phyloP scores from a whole-genome alignment of 163 green algal genomes.

The Prototheca stagnorum region DNA sequence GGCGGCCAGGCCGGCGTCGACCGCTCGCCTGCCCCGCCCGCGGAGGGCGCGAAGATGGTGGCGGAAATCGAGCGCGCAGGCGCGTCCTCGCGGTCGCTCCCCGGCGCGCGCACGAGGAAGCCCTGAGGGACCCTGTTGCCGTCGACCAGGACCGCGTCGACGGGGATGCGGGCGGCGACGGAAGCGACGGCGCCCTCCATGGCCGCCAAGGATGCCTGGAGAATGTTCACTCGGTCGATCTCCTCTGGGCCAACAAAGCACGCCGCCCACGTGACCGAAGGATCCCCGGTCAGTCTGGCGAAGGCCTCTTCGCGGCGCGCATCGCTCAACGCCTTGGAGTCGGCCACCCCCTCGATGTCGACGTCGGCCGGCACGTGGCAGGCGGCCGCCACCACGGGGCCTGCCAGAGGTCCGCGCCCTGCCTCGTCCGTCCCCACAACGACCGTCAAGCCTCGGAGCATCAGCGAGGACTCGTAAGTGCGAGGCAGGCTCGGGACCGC shows the following conservation, averaged over 20 bases:
- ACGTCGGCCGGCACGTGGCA: constrained; percentile 44
- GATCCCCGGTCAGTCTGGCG: constrained; percentile 29
- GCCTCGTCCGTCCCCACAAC: constrained; percentile 78
- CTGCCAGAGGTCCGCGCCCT: constrained; percentile 68
- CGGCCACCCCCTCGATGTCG: constrained; percentile 33
- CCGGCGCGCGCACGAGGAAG: no score
- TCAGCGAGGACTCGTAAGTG: no score
- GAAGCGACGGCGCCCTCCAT: constrained; percentile 61
- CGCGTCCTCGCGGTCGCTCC: no score
- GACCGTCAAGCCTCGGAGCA: no score
- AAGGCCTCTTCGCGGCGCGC: constrained; percentile 46
- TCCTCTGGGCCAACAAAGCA: constrained; percentile 19
- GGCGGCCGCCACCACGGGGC: constrained; percentile 71
- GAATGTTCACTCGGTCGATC: constrained; percentile 89
- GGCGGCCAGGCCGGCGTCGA: no score
- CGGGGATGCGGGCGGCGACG: constrained; percentile 8
- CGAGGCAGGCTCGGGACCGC: background rate
- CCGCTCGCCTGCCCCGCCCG: no score
- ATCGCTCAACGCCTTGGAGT: constrained; percentile 67
- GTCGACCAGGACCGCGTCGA: constrained; percentile 63
- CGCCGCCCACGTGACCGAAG: constrained; percentile 32
- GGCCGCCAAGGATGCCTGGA: constrained; percentile 69
- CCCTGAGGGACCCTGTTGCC: constrained; percentile 50
- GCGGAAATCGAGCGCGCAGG: background rate
- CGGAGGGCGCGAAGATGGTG: no score